These are phyloP conservation scores for Botrytis medusae DNA, from an alignment of 2,329 filamentous ascomycete genomes.

Conservation along the genomic window DNA sequence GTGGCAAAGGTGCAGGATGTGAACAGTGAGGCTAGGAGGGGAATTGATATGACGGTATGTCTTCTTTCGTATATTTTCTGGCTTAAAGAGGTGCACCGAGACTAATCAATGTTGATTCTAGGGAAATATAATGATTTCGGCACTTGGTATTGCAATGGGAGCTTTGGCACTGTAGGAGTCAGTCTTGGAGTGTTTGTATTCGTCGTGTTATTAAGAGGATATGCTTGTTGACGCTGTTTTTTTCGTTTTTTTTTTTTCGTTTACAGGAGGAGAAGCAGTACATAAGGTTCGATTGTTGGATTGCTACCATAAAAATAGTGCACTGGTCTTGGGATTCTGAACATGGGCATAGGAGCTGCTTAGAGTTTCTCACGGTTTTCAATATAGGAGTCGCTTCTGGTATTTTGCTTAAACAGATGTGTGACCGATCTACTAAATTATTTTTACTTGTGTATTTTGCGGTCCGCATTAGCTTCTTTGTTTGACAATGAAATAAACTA, in stretches of 20 bases:
- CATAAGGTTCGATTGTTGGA: background rate
- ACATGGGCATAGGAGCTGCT: background rate
- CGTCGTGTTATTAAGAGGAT: background rate
- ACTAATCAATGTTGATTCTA: background rate
- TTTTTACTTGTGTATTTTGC: background rate
- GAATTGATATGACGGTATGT: background rate
- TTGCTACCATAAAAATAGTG: background rate
- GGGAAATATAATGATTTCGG: background rate
- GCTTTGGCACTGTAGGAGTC: background rate
- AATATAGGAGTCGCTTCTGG: too few species aligned
- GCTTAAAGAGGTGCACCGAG: background rate
- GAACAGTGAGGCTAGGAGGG: background rate
- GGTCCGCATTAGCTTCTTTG: background rate
- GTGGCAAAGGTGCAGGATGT: background rate
- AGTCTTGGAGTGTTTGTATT: background rate
- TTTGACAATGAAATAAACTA: background rate
- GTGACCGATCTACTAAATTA: background rate
- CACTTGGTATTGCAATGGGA: background rate
- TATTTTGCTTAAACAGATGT: background rate
- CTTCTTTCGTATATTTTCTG: background rate
- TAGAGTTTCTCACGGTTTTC: background rate
- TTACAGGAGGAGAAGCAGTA: background rate
- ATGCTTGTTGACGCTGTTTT: background rate
- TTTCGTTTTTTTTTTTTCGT: too few species aligned
- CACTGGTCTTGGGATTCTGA: background rate